A percentile compares a stretch with the other conserved stretches of the same genome.
Evolutionary conservation across 2,329 filamentous ascomycete genomes (phyloP).

Genomic region (Fusarium multiceps): DNA sequence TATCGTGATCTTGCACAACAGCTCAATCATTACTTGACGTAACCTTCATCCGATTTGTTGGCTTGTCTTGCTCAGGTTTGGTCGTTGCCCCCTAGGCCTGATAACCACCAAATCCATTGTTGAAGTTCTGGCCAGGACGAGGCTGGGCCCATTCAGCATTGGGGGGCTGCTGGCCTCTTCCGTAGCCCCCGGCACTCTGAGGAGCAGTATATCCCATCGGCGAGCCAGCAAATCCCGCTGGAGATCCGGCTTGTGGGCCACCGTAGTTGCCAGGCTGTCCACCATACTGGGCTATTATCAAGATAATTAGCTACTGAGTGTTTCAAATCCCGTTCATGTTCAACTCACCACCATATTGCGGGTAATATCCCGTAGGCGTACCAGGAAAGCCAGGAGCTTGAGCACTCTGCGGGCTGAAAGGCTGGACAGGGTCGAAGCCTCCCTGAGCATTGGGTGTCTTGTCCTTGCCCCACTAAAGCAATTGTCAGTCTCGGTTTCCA

Average conservation of each 20-base stretch:
- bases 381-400: constrained; percentile 79
- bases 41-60: constrained; percentile 39
- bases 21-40: constrained; percentile 36
- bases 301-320: constrained; percentile 43
- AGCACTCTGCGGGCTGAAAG: constrained; percentile 78
- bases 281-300: constrained; percentile 62
- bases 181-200: constrained; percentile 84
- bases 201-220: constrained; percentile 78
- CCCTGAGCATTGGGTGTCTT: constrained; percentile 81
- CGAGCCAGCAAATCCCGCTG: constrained; percentile 71
- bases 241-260: constrained; percentile 70
- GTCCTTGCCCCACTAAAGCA: constrained; percentile 93
- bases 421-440: constrained; percentile 80
- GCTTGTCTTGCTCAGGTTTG: constrained; percentile 39
- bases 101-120: constrained; percentile 71
- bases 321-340: not conserved
- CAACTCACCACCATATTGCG: constrained; percentile 85
- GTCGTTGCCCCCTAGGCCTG: constrained; percentile 61
- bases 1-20: constrained; percentile 38
- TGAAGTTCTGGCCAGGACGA: constrained; percentile 66
- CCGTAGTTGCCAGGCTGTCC: constrained; percentile 76
- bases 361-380: constrained; percentile 83
- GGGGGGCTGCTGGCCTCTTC: constrained; percentile 75
- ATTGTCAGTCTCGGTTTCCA: constrained; percentile 27
- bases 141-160: constrained; percentile 67